Evolutionary conservation across 805 yeast genomes (phyloP), one percentile per base, ranked within the genome.

Genomic region (Ogataea saltuana): DNA sequence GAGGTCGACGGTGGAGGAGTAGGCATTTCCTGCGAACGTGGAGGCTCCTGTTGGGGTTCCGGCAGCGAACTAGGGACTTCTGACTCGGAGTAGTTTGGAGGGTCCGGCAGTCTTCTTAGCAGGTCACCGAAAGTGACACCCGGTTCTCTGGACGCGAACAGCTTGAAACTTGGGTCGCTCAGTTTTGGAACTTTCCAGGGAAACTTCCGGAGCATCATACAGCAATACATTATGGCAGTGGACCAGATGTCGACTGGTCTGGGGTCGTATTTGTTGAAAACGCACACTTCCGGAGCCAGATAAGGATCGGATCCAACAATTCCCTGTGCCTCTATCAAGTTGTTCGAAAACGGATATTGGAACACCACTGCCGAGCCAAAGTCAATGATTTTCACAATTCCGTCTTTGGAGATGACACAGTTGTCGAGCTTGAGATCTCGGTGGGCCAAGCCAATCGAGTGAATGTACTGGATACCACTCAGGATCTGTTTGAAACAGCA

Each of bases 241-340:
- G 96, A 86, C 97, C 97, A 89, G 34, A 89, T 79, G 68, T 89
- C 97, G 6, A 89, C 95, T 1, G 97, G 95, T 51, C 95, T 75
- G 12, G 97, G 96, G 61, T 87, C 95, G 59, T 89, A 89, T 49
- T 83, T 83, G 53, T 80, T 72, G 61, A 86, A 84, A 8, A 88
- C 85, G 49, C 90, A 78, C 6, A 87, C 96, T 63, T 89, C 97
- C 1, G 97, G 97, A 1, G 97, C 95, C 62, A 89, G 69, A 63
- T 85, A 85, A 22, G 97, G 90, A 67, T 88, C 95, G 11, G 90
- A 82, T 1, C 95, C 95, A 33, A 87, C 95, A 42, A 87, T 83
- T 4, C 95, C 95, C 38, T 81, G 81, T 2, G 95, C 81, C 59
- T 85, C 89, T 42, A 85, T 80, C 48, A 84, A 65, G 4, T 76